These are phyloP conservation scores for Chalciporus sp. DNA, from an alignment of 1,284 basidiomycete genomes.

Conservation along the genomic window DNA sequence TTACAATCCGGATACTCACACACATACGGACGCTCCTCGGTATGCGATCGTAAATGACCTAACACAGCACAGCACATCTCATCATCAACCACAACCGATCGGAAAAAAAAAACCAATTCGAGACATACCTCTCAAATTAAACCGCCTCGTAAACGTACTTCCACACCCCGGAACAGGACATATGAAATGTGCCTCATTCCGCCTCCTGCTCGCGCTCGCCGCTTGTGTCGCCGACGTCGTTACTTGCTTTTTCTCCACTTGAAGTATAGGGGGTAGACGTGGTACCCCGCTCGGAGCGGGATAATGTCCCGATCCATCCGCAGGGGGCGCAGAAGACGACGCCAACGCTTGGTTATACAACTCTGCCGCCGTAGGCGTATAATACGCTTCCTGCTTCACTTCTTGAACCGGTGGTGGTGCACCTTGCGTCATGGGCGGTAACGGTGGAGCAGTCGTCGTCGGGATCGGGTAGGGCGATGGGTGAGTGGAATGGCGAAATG, in stretches of 20 bases:
- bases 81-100: background rate
- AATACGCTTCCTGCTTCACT: slow-evolving; percentile 40
- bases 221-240: slow-evolving; percentile 94
- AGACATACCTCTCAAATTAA: slow-evolving; percentile 75
- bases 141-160: slow-evolving; percentile 89
- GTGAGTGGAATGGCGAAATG: slow-evolving; percentile 36
- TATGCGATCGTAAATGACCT: slow-evolving; percentile 96
- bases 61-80: background rate
- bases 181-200: slow-evolving; percentile 89
- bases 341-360: slow-evolving; percentile 48
- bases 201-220: slow-evolving; percentile 84
- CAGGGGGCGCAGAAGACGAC: slow-evolving; percentile 25
- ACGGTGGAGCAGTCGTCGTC: slow-evolving; percentile 40
- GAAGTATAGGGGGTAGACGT: slow-evolving; percentile 77
- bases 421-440: slow-evolving; percentile 24
- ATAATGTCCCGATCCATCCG: slow-evolving; percentile 48
- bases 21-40: slow-evolving; percentile 91
- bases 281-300: slow-evolving; percentile 57
- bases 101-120: background rate
- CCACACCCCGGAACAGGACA: slow-evolving; percentile 96
- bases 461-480: slow-evolving; percentile 40
- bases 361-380: slow-evolving; percentile 47
- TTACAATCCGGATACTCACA: slow-evolving; percentile 93
- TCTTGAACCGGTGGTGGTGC: slow-evolving; percentile 10
- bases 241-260: slow-evolving; percentile 90